Evolutionary conservation across 345 rosid genomes (phyloP), one percentile per base, ranked within the genome.

Genomic region (Cochlearia excelsa): DNA sequence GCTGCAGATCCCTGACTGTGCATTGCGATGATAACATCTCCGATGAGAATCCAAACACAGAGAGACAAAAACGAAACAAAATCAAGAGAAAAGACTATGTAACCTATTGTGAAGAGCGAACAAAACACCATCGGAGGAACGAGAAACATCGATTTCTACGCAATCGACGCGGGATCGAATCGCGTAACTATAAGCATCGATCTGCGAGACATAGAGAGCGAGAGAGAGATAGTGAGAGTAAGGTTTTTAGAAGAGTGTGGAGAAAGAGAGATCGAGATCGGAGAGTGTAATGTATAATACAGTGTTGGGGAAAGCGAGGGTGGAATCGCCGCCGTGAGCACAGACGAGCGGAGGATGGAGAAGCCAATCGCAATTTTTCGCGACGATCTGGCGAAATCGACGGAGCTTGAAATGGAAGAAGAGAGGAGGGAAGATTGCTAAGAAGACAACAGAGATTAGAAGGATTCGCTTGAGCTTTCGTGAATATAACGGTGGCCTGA

Each of bases 241-340:
- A 45, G 61, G 26, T 37, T 42, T 33, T 53, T 10, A 4, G 4
- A 29, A 47, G 51, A 57, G 38, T 57, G 44, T 28, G 74, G 26
- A 42, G 48, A 35, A 33, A 38, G 49, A 34, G 9, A 41, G 27
- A 27, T 40, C 26, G 64, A 42, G 65, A 30, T 16, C 23, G 23
- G 23, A 16, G 23, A 16, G 23, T 16, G 23, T 16, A 16, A 0
- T 16, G 59, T 27, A 42, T 63, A 91, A 42, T 63, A 91, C 99
- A 9, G 99, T 82, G 75, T 93, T 93, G 16, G 94, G 91, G 29
- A 82, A 89, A 46, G 84, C 97, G 42, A 83, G 71, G 3, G 79
- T 77, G 29, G 95, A 82, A 70, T 93, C 97, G 52, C 99, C 99
- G 40, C 99, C 99, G 72, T 93, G 99, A 72, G 99, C 99, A 51